Evolutionary conservation across 257 asterid species (phyloP).

Genomic region (Oldenlandia corymbosa): DNA sequence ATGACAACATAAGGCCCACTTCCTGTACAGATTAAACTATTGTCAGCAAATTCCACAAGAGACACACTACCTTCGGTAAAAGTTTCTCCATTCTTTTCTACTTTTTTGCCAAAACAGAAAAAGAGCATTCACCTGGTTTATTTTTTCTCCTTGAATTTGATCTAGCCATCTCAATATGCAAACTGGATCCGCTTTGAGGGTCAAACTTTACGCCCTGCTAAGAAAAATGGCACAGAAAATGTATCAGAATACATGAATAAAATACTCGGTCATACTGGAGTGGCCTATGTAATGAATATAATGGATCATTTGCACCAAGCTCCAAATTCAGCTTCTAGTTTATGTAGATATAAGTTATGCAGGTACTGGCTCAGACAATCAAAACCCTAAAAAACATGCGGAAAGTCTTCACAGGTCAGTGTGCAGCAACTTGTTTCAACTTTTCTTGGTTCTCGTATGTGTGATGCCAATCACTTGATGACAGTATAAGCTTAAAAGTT

Average conservation of each 20-base stretch:
- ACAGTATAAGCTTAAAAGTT: background rate
- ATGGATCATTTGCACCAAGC: too few relatives aligned
- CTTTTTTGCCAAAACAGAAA: background rate
- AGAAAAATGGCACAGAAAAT: background rate
- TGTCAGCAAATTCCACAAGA: conserved; percentile 12
- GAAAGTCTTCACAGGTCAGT: background rate
- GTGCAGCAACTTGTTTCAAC: background rate
- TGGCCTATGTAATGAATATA: background rate
- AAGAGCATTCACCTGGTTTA: conserved; percentile 50
- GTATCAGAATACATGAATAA: background rate
- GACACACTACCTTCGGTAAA: background rate
- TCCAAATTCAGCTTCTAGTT: too few relatives aligned
- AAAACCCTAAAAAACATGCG: background rate
- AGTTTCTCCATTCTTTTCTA: background rate
- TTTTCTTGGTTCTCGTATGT: background rate
- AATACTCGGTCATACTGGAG: background rate
- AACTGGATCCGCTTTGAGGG: conserved; percentile 82
- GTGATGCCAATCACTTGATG: background rate
- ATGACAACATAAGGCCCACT: conserved; percentile 93
- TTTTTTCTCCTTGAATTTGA: conserved; percentile 82
- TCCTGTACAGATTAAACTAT: conserved; percentile 38
- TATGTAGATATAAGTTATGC: background rate
- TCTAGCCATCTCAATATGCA: conserved; percentile 96
- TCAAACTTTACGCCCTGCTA: conserved; percentile 81
- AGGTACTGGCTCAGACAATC: background rate